phyloP scores from a whole-genome alignment of 495 filamentous ascomycete species.

The Polyplosphaeria fusca region DNA sequence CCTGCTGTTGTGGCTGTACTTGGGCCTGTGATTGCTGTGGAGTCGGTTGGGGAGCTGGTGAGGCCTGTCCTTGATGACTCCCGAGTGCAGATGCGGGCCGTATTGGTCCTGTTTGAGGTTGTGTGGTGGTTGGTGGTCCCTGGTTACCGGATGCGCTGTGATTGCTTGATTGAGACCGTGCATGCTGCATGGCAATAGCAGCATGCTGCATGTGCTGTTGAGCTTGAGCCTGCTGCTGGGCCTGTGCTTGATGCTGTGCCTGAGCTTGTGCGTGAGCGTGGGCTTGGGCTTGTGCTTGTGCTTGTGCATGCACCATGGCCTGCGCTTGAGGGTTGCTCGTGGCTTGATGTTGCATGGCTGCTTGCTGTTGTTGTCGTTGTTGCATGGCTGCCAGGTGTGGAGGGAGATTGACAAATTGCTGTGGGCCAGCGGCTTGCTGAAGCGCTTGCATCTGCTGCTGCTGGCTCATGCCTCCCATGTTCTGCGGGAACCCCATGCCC shows the following conservation, averaged over 20 bases:
- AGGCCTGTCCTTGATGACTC: slow-evolving; percentile 30
- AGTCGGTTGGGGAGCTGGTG: slow-evolving; percentile 30
- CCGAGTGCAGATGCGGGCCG: slow-evolving; percentile 30
- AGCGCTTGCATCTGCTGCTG: slow-evolving; percentile 21
- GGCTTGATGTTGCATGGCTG: slow-evolving; percentile 39
- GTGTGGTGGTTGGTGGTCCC: slow-evolving; percentile 30
- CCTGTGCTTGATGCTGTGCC: slow-evolving; percentile 36
- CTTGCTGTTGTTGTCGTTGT: slow-evolving; percentile 23
- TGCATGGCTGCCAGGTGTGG: slow-evolving; percentile 25
- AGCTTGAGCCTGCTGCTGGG: slow-evolving; percentile 43
- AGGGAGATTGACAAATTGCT: slow-evolving; percentile 16
- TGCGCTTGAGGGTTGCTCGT: slow-evolving; percentile 27
- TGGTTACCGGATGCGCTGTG: slow-evolving; percentile 33
- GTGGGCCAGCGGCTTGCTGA: slow-evolving; percentile 1
- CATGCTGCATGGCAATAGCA: slow-evolving; percentile 40
- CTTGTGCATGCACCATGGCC: slow-evolving; percentile 24
- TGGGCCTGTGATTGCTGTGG: slow-evolving; percentile 38
- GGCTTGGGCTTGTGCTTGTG: slow-evolving; percentile 26
- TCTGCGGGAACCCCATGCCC: slow-evolving; percentile 23
- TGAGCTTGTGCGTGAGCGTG: slow-evolving; percentile 31
- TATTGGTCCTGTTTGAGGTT: slow-evolving; percentile 29
- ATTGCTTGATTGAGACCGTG: slow-evolving; percentile 39
- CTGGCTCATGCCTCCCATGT: slow-evolving; percentile 23
- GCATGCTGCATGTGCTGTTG: slow-evolving; percentile 52
- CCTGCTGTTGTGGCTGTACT: slow-evolving; percentile 46